Percentiles rank a stretch among this genome's conserved stretches.
Conservation (phyloP, 495 filamentous ascomycete genomes). For the Annulohypoxylon bovei region DNA sequence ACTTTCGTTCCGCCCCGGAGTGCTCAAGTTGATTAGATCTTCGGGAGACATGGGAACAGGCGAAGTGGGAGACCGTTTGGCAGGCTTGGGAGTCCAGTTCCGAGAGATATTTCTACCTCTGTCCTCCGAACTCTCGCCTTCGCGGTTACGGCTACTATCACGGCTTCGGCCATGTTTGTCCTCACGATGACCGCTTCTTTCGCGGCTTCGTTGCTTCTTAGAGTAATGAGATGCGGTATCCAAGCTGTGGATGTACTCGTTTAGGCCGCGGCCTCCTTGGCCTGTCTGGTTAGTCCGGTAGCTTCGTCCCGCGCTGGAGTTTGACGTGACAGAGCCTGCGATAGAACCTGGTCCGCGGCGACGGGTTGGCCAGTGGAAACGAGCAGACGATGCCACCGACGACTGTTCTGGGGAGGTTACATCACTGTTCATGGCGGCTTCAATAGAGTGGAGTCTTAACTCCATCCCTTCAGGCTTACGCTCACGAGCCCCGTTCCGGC, state of each 20-base stretch:
- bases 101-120: slow-evolving; percentile 71
- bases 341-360: slow-evolving; percentile 58
- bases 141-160: slow-evolving; percentile 60
- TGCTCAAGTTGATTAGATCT: slow-evolving; percentile 70
- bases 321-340: slow-evolving; percentile 56
- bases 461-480: slow-evolving; percentile 86
- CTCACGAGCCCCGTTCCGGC: slow-evolving; percentile 76
- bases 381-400: slow-evolving; percentile 55
- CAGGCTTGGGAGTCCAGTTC: slow-evolving; percentile 74
- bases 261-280: slow-evolving; percentile 71
- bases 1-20: slow-evolving; percentile 46
- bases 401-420: slow-evolving; percentile 62
- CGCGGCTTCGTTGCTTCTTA: slow-evolving; percentile 62
- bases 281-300: slow-evolving; percentile 48
- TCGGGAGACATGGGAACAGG: slow-evolving; percentile 93
- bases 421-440: slow-evolving; percentile 62
- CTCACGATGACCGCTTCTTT: slow-evolving; percentile 67
- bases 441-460: slow-evolving; percentile 71
- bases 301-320: slow-evolving; percentile 52
- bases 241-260: slow-evolving; percentile 88
- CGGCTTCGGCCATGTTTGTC: slow-evolving; percentile 55
- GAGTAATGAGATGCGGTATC: slow-evolving; percentile 76
- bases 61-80: slow-evolving; percentile 88
- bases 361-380: slow-evolving; percentile 59
- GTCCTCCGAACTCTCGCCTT: slow-evolving; percentile 71